These are phyloP conservation scores for Mychonastes homosphaera DNA, from an alignment of 139 green algal genomes.

Conservation along the genomic window DNA sequence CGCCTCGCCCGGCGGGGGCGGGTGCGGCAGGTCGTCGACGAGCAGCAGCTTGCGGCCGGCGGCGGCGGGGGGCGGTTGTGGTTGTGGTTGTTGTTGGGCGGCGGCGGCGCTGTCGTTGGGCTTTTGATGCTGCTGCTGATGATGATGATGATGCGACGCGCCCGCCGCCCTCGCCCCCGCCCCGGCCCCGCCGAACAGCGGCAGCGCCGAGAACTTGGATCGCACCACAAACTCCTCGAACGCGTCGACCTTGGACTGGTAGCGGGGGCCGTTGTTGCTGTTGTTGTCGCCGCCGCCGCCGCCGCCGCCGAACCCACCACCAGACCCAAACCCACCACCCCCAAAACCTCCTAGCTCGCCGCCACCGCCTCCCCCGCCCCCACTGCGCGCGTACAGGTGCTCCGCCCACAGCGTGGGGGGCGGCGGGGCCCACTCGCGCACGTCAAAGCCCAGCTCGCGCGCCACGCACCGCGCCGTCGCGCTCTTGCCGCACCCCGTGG, in stretches of 20 bases:
- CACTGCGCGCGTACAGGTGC: constrained; percentile 37
- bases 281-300: not conserved
- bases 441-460: constrained; percentile 35
- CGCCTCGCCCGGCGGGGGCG: no score
- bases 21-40: constrained; percentile 63
- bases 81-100: constrained; percentile 1
- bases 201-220: constrained; percentile 49
- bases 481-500: constrained; percentile 61
- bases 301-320: not conserved
- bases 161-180: not conserved
- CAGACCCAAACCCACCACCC: not conserved
- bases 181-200: constrained; percentile 11
- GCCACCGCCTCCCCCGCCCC: not conserved
- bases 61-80: constrained; percentile 4
- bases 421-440: constrained; percentile 57
- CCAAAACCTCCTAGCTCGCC: no score
- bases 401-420: constrained; percentile 51
- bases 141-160: constrained; percentile 8
- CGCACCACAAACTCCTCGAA: constrained; percentile 60
- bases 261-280: constrained; percentile 3
- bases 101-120: no score
- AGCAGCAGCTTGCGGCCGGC: constrained; percentile 41
- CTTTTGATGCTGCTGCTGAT: constrained; percentile 4
- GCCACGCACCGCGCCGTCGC: constrained; percentile 40
- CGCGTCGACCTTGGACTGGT: constrained; percentile 61